Evolutionary conservation across 306 rosid species (phyloP), one percentile per base, ranked within the genome.

Genomic region (Lupinus albus): DNA sequence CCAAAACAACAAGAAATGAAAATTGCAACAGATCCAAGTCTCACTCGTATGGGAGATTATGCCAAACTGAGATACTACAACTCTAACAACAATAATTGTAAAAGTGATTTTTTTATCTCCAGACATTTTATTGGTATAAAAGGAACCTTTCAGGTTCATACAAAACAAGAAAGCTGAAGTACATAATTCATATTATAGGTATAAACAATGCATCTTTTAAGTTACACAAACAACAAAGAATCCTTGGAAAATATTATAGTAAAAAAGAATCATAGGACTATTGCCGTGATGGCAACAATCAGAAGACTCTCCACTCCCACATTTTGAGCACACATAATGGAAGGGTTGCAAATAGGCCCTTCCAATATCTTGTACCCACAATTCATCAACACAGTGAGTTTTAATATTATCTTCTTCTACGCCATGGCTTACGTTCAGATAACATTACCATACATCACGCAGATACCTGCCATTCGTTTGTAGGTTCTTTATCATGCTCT

Each of bases 371-470:
- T 75, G 20, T 47, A 60, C 33, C 65, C 75, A 76, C 28, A 52
- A 77, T 60, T 74, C 65, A 15, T 20, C 63, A 51, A 58, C 63
- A 64, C 28, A 13, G 39, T 48, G 32, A 25, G 28, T 50, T 63
- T 61, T 67, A 67, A 18, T 5, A 76, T 55, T 41, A 55, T 35
- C 32, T 44, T 55, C 4, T n/a, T n/a, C 7, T 25, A 1, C 25
- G 13, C 41, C 54, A 10, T 16, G 9, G 17, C 48, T 67, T 15
- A 17, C 53, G 33, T 45, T 59, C 45, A 73, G 61, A 35, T 65
- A 33, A 76, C 65, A 60, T 89, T 71, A 91, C 99, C 99, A 94
- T 36, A 94, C 97, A 60, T 94, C 99, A 67, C 99, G 97, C 84
- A 91, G 73, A 81, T 94, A 91, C 75, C 97, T 76, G 53, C 97